phyloP scores from a whole-genome alignment of 2,329 filamentous ascomycete genomes.

The Verticillium isaacii region DNA sequence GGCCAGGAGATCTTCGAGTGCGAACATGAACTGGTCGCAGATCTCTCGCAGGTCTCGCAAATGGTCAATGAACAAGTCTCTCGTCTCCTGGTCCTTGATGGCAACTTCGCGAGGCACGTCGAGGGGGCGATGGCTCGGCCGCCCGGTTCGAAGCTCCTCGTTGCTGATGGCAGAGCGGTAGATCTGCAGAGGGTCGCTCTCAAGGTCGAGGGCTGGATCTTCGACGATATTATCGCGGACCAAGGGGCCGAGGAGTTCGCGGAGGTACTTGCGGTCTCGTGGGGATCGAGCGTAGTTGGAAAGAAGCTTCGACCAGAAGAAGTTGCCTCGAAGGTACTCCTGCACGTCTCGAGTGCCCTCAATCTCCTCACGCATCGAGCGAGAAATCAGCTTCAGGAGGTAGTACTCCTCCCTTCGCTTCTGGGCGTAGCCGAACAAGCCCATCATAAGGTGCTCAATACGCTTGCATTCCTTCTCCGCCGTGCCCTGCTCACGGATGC shows the following conservation, averaged over 20 bases:
- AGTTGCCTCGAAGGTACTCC: conserved; percentile 84
- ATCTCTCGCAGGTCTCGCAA: conserved; percentile 92
- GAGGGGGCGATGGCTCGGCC: conserved; percentile 71
- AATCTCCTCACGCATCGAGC: conserved; percentile 82
- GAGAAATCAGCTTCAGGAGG: conserved; percentile 78
- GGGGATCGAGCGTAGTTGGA: conserved; percentile 86
- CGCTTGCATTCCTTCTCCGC: conserved; percentile 90
- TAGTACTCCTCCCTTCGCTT: conserved; percentile 97
- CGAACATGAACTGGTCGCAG: conserved; percentile 80
- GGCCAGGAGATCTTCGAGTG: conserved; percentile 76
- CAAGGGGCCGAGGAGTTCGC: conserved; percentile 77
- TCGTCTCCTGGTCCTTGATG: conserved; percentile 92
- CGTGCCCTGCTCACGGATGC: conserved; percentile 76
- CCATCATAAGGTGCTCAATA: conserved; percentile 92
- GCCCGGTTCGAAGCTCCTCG: conserved; percentile 88
- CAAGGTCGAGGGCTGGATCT: conserved; percentile 83
- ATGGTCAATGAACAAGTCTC: conserved; percentile 89
- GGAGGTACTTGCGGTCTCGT: conserved; percentile 85
- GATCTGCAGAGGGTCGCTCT: conserved; percentile 96
- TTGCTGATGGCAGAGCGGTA: conserved; percentile 96
- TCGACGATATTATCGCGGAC: conserved; percentile 92
- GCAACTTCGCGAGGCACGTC: conserved; percentile 88
- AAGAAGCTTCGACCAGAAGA: conserved; percentile 88
- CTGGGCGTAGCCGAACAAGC: conserved; percentile 93
- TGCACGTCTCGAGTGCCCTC: conserved; percentile 68